phyloP scores from a whole-genome alignment of 2,329 filamentous ascomycete genomes.

The Chrysoporthe deuterocubensis region DNA sequence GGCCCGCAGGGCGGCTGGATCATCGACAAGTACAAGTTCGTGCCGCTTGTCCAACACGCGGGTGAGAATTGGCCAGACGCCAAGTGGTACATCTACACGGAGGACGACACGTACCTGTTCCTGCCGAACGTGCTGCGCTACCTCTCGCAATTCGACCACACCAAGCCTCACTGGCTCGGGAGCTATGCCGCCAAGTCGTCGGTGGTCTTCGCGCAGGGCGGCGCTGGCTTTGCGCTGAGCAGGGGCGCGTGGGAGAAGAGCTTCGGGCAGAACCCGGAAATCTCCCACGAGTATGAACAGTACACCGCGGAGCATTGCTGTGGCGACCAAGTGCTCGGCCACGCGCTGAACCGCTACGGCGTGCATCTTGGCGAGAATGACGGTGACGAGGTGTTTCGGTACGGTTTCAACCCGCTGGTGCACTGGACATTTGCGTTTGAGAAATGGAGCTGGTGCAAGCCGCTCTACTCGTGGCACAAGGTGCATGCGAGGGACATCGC shows the following conservation, averaged over 20 bases:
- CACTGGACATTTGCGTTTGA: slow-evolving; percentile 18
- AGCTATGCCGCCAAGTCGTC: slow-evolving; percentile 27
- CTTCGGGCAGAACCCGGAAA: slow-evolving; percentile 7
- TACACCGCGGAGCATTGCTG: slow-evolving; percentile 20
- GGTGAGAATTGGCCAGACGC: slow-evolving; percentile 23
- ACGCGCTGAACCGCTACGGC: slow-evolving; percentile 19
- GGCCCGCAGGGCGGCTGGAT: slow-evolving; percentile 24
- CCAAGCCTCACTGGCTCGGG: slow-evolving; percentile 23
- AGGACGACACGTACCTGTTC: slow-evolving; percentile 31
- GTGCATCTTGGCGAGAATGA: slow-evolving; percentile 15
- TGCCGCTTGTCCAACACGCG: slow-evolving; percentile 23
- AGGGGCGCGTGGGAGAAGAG: slow-evolving; percentile 20
- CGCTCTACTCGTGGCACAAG: slow-evolving; percentile 31
- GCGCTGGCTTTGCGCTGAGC: slow-evolving; percentile 25
- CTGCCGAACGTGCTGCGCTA: slow-evolving; percentile 26
- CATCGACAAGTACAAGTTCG: slow-evolving; percentile 28
- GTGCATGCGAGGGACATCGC: slow-evolving; percentile 35
- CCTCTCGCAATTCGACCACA: slow-evolving; percentile 25
- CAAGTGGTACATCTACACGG: slow-evolving; percentile 34
- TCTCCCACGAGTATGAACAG: slow-evolving; percentile 10
- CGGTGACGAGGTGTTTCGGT: slow-evolving; percentile 18
- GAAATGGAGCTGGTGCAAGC: slow-evolving; percentile 19
- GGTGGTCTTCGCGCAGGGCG: slow-evolving; percentile 30
- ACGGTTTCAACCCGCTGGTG: slow-evolving; percentile 19
- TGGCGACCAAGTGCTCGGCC: slow-evolving; percentile 22